phyloP scores from a whole-genome alignment of 2,329 filamentous ascomycete genomes.

The Aspergillus awamori region DNA sequence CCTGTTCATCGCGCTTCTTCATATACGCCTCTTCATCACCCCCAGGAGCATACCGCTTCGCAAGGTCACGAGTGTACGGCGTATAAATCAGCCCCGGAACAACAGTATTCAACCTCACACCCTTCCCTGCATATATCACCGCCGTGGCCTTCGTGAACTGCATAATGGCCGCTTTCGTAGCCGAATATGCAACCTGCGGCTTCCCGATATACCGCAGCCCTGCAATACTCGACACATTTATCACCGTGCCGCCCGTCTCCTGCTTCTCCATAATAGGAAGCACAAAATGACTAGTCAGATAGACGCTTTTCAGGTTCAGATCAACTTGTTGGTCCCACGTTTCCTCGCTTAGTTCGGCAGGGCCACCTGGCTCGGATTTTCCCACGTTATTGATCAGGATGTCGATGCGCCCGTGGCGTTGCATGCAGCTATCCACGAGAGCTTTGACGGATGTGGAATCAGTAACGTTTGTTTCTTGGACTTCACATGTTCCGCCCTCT shows the following conservation, averaged over 20 bases:
- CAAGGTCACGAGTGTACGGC: constrained; percentile 52
- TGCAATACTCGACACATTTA: constrained; percentile 56
- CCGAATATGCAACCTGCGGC: constrained; percentile 58
- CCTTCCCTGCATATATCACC: constrained; percentile 43
- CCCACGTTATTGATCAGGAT: constrained; percentile 66
- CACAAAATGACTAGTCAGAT: constrained; percentile 52
- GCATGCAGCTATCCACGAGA: constrained; percentile 56
- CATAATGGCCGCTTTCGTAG: constrained; percentile 56
- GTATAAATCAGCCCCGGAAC: constrained; percentile 62
- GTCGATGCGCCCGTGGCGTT: constrained; percentile 59
- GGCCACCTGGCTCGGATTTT: constrained; percentile 56
- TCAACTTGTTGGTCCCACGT: constrained; percentile 58
- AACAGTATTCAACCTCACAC: constrained; percentile 56
- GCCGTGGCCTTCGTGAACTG: constrained; percentile 56
- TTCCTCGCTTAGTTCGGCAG: constrained; percentile 53
- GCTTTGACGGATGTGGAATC: constrained; percentile 54
- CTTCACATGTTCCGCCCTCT: constrained; percentile 38
- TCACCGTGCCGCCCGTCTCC: constrained; percentile 42
- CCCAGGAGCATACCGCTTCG: constrained; percentile 47
- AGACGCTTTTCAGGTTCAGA: constrained; percentile 60
- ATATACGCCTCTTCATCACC: constrained; percentile 49
- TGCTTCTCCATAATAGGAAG: constrained; percentile 31
- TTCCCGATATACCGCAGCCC: constrained; percentile 57
- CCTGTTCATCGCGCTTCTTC: constrained; percentile 26
- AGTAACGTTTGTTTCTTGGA: constrained; percentile 57